phyloP scores from a whole-genome alignment of 257 asterid genomes.

The Nicotiana tabacum region DNA sequence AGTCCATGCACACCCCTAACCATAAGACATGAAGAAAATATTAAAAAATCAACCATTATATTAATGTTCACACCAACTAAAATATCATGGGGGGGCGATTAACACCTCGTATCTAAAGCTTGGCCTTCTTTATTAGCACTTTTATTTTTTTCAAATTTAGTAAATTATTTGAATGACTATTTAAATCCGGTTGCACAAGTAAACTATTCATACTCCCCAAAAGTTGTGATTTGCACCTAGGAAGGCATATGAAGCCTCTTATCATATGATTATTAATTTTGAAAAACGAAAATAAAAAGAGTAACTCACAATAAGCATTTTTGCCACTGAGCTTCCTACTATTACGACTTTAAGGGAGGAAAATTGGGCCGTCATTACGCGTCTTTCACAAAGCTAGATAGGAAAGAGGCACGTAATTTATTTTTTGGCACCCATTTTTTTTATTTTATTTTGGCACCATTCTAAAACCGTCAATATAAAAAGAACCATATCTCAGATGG shows the following conservation, averaged over 20 bases:
- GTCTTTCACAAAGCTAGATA: background rate
- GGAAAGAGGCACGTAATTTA: background rate
- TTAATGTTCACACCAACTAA: background rate
- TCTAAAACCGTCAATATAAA: background rate
- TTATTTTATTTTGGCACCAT: background rate
- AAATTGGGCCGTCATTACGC: background rate
- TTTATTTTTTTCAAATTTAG: too few species aligned
- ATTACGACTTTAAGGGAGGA: background rate
- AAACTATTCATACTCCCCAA: background rate
- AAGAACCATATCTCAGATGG: background rate
- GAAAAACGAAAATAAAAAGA: too few species aligned
- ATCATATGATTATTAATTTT: too few species aligned
- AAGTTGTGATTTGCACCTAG: too few species aligned
- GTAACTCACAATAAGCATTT: background rate
- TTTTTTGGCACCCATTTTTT: background rate
- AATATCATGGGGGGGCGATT: background rate
- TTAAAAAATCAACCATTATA: too few species aligned
- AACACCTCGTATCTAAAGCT: background rate
- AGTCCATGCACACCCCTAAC: too few species aligned
- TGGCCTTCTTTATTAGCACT: background rate
- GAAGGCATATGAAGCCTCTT: background rate
- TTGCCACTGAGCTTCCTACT: background rate
- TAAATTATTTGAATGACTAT: too few species aligned
- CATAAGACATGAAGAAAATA: too few species aligned
- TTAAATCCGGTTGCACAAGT: background rate